Base-by-base conservation (phyloP, 768 basidiomycete genomes). In the Collybia mongolica region DNA sequence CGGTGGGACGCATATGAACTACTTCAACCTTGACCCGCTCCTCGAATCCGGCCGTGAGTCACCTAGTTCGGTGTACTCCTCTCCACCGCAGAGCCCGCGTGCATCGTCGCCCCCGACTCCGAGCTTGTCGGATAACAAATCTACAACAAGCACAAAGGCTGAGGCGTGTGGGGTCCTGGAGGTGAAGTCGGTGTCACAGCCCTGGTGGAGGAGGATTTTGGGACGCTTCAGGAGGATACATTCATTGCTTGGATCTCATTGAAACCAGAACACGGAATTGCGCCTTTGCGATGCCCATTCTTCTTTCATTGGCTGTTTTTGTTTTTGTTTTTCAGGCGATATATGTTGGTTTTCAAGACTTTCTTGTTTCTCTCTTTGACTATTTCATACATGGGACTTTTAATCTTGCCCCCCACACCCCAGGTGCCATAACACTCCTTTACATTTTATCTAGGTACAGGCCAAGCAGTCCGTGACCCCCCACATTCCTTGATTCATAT, bases 11-110 rank as follows among this genome's bases (percentile, higher is more conserved):
- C 32, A 14, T 9, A 73, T 71, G 67, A 73, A 72, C 51, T 69
- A 68, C 63, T 72, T 72, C 52, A 65, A 69, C 37, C 59, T 71
- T 22, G 73, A 70, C 5, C 57, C 73, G 28, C 62, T 70, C 7
- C 32, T 9, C 14, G 56, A 53, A 1, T 65, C 67, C 8, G 72
- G 71, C 5, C 65, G 69, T 7, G 70, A 66, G 14, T 67, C 73
- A 0, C 72, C 72, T 2, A 72, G 70, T 0, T 57, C 57, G 9
- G 61, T 74, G 2, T 73, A 72, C 55, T 70, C 72, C 5, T 68
- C 68, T 0, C 65, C 67, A n/a, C 60, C 65, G 2, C 61, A 57
- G 1, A 70, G 67, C 1, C 61, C 62, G 1, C 65, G 56, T 4
- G 54, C 52, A 3, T 67, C 70, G 4, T 61, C 60, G 14, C 64